Conservation (phyloP, 1,139 yeast species). For the Kluyveromyces sp. region DNA sequence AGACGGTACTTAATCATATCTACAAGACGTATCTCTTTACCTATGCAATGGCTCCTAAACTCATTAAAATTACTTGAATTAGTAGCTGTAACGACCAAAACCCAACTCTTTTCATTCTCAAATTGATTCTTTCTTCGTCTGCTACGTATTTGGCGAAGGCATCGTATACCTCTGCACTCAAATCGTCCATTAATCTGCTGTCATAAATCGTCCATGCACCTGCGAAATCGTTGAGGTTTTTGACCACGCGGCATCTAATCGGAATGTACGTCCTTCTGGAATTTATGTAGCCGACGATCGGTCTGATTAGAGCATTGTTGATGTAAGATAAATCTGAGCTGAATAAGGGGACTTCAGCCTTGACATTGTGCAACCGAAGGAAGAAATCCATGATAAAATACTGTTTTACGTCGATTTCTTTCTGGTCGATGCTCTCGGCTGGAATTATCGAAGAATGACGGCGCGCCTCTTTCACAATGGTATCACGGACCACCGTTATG, state of each 20-base stretch:
- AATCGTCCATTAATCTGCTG: conserved; percentile 82
- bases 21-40: conserved; percentile 8
- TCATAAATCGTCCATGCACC: conserved; percentile 97
- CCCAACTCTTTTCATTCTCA: conserved; percentile 75
- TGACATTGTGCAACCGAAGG: conserved; percentile 70
- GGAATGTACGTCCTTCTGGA: conserved; percentile 86
- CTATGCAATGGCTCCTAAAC: conserved; percentile 56
- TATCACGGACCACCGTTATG: conserved; percentile 20
- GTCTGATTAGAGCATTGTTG: conserved; percentile 85
- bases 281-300: conserved; percentile 92
- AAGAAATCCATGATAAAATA: conserved; percentile 74
- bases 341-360: conserved; percentile 83
- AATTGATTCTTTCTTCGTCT: conserved; percentile 70
- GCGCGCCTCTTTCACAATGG: conserved; percentile 21
- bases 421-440: conserved; percentile 17
- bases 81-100: conserved; percentile 89
- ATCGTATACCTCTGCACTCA: conserved; percentile 83
- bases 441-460: conserved; percentile 19
- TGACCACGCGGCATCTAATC: conserved; percentile 75
- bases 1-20: conserved; percentile 5
- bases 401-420: conserved; percentile 38
- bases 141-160: conserved; percentile 84
- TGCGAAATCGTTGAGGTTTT: conserved; percentile 72
- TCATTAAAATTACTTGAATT: conserved; percentile 73
- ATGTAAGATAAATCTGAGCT: conserved; percentile 78